phyloP scores from a whole-genome alignment of 1,284 basidiomycete genomes.

The Vanrija humicola region DNA sequence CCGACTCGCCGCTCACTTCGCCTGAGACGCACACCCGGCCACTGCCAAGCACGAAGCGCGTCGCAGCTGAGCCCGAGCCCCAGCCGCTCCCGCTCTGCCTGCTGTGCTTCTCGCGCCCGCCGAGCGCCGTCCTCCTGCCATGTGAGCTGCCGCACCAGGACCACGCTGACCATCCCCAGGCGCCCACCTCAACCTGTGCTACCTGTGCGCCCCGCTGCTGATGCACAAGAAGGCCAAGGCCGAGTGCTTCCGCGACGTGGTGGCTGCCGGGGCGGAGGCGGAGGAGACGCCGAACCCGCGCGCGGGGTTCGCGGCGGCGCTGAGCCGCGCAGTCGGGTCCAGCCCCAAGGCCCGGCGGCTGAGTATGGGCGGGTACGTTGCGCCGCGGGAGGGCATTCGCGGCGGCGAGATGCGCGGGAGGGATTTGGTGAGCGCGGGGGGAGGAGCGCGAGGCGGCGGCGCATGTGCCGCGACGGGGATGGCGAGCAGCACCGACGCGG shows the following conservation, averaged over 20 bases:
- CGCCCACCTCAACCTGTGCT: constrained; percentile 40
- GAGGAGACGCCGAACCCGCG: not conserved
- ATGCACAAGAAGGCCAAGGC: constrained; percentile 12
- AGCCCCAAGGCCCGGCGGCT: constrained; percentile 24
- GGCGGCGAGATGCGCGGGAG: constrained; percentile 25
- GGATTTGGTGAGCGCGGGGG: constrained; percentile 3
- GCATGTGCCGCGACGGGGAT: not conserved
- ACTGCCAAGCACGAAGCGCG: not conserved
- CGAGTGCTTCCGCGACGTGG: not conserved
- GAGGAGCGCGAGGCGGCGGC: no score
- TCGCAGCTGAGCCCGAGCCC: not conserved
- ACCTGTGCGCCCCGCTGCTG: constrained; percentile 37
- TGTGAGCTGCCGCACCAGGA: constrained; percentile 20
- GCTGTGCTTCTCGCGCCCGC: constrained; percentile 31
- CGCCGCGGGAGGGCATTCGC: constrained; percentile 10
- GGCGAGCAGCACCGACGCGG: not conserved
- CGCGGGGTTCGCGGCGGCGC: constrained; percentile 20
- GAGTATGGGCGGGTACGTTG: constrained; percentile 27
- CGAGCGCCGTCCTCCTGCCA: constrained; percentile 35
- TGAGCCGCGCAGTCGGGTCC: constrained; percentile 26
- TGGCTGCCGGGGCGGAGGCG: not conserved
- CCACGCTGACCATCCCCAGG: constrained; percentile 17
- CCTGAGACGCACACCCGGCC: not conserved
- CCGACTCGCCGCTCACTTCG: not conserved
- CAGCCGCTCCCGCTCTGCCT: constrained; percentile 30